Percentiles rank a stretch among this genome's conserved stretches.
Conservation (phyloP, 306 rosid genomes). For the Hippophae tibetana region DNA sequence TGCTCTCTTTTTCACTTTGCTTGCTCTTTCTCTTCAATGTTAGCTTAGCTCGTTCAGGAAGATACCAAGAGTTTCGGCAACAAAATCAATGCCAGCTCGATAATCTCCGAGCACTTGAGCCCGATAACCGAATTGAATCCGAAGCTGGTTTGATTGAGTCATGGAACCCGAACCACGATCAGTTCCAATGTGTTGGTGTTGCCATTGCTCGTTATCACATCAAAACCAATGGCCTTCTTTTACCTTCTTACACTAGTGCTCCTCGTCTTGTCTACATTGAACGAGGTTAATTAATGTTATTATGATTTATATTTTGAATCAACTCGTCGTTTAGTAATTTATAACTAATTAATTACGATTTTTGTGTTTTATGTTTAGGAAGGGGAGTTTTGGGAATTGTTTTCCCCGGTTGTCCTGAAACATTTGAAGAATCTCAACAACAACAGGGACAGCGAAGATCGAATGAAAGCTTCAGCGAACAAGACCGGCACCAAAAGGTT, state of each 20-base stretch:
- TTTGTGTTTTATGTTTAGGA: constrained; percentile 7
- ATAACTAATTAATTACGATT: neutral
- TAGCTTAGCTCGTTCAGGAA: constrained; percentile 19
- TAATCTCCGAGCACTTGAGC: constrained; percentile 29
- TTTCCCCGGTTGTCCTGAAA: constrained; percentile 33
- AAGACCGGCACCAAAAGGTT: constrained; percentile 32
- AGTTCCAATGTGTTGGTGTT: constrained; percentile 33
- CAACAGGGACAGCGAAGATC: neutral
- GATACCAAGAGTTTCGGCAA: neutral
- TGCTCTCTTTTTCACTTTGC: constrained; percentile 36
- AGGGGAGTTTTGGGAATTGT: constrained; percentile 19
- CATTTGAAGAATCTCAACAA: constrained; percentile 11
- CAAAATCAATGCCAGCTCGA: constrained; percentile 26
- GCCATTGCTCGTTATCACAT: constrained; percentile 25
- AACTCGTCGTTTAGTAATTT: neutral
- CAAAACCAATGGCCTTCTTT: constrained; percentile 35
- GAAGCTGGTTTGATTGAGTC: constrained; percentile 39
- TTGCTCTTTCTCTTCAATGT: constrained; percentile 29
- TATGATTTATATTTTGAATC: neutral
- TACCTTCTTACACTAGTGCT: constrained; percentile 37
- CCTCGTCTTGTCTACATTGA: constrained; percentile 32
- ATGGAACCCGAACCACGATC: constrained; percentile 34
- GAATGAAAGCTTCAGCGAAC: neutral
- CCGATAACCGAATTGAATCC: constrained; percentile 25
- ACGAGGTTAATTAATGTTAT: constrained; percentile 11